A percentile compares a stretch with the other conserved stretches of the same genome.
Conservation (phyloP, 768 basidiomycete genomes). For the Tephrocybe sp. region DNA sequence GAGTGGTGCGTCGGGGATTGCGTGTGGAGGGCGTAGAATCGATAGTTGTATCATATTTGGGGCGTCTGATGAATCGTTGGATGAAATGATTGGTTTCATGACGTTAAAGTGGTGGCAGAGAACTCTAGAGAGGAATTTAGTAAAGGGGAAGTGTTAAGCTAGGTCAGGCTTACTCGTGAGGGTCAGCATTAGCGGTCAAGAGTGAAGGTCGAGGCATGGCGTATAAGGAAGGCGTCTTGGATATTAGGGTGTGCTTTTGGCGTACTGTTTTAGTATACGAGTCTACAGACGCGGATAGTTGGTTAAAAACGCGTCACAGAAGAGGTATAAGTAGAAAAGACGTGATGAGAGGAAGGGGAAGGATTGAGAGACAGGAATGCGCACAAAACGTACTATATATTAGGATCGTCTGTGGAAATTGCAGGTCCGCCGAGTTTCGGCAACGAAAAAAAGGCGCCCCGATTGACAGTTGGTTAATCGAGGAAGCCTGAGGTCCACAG, state of each 20-base stretch:
- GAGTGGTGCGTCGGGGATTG: conserved; percentile 33
- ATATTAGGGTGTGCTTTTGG: no score
- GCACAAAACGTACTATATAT: conserved; percentile 10
- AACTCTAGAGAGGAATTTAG: conserved; percentile 29
- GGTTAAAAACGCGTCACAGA: conserved; percentile 7
- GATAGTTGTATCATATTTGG: conserved; percentile 50
- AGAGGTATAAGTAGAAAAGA: background rate
- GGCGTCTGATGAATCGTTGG: conserved; percentile 21
- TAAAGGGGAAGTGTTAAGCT: background rate
- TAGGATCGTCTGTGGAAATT: background rate
- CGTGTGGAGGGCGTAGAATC: conserved; percentile 29
- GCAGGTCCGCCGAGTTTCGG: conserved; percentile 4
- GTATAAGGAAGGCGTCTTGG: background rate
- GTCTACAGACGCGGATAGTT: background rate
- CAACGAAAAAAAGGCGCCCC: conserved; percentile 5
- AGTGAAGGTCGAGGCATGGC: conserved; percentile 34
- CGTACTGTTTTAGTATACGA: background rate
- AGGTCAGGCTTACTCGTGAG: conserved; percentile 31
- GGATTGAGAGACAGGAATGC: background rate
- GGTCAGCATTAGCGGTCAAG: conserved; percentile 27
- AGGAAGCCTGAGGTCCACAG: no score
- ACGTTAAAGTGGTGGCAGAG: conserved; percentile 47
- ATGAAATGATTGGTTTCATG: conserved; percentile 14
- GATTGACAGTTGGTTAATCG: no score
- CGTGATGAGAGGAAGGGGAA: background rate